Evolutionary conservation across 805 yeast species (phyloP), one percentile per base, ranked within the genome.

Genomic region (Yamadazyma akitaensis): DNA sequence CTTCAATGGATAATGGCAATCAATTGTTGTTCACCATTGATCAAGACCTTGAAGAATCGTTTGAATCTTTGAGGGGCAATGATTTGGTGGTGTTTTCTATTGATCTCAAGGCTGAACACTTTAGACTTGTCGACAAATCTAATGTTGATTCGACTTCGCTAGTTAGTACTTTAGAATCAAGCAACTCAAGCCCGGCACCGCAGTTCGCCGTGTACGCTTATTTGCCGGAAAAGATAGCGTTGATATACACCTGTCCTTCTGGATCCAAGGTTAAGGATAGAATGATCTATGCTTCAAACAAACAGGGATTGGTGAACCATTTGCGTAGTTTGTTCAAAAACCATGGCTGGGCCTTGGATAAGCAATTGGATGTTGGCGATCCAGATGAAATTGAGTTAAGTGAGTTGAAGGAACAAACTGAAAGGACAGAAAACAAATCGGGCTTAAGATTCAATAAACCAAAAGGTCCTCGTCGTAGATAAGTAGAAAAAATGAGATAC

Each of bases 261-360:
- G 90, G 91, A 1, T 84, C 96, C 37, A 84, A 82, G 65, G 94
- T 94, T 35, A 86, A 84, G 63, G 94, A 90, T 43, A 78, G 98
- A 57, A 92, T 92, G 97, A 63, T 90, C 42, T 89, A 90, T 59
- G 98, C 99, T 1, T 79, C 96, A 2, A 85, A 84, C 51, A 85
- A 82, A 59, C 75, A 73, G 43, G 85, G 84, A 7, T 74, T 85
- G 45, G 64, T 82, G 30, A 73, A 70, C 39, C 72, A 76, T 48
- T 67, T 86, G 59, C 71, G 75, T 49, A 51, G 59, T 16, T 47
- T 59, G 7, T 66, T 65, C 37, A 61, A 61, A 9, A 26, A 25
- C 7, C 14, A 30, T 4, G 50, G 47, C 14, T 51, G 55, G 19
- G 47, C 51, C 16, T 62, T 83, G 19, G 72, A 72, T 31, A 77